Base-by-base conservation (phyloP, 257 asterid species). In the Salvia hispanica region DNA sequence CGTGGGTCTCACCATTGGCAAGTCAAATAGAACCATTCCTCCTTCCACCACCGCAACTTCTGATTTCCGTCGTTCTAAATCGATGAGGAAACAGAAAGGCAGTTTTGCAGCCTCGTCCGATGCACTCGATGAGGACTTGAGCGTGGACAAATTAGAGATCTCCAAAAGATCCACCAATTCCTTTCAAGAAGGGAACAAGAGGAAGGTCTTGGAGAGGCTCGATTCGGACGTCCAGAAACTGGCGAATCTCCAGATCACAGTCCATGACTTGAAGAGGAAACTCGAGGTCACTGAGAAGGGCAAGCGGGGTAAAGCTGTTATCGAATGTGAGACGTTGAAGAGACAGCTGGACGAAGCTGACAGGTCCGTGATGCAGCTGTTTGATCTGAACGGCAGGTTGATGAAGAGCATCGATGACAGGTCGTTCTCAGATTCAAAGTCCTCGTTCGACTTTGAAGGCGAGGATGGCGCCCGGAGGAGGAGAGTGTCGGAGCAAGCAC, bases 311-410 rank as follows among this genome's bases (percentile, higher is more conserved):
- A 94, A 91, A 82, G 81, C 96, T 54, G 86, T 84, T 14, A 77
- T 82, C 11, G 96, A 94, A 70, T 85, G 85, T 9, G 98, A 89
- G 64, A 80, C 87, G 0, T 67, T 94, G 12, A 89, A 85, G 79
- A 86, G 80, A 46, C 95, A 94, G 83, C 88, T 94, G n/a, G 88
- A 80, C 37, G 98, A 91, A 81, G 92, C 97, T 47, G 93, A 94
- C 58, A 45, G 80, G 13, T 73, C 90, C 9, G 72, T 91, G 64
- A 52, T 82, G 81, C 89, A 87, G 83, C 63, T 94, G 75, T 84
- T 85, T 59, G 95, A 94, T 62, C 82, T 84, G 61, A 89, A 84
- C 39, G 88, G 83, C 28, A 85, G 84, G 65, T 62, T 94, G 83
- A 80, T 58, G 81, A 91, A 88, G 67, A 87, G 58, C 52, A 58